Conservation (phyloP, 768 basidiomycete species). For the Omphalotus guepiniiformis region DNA sequence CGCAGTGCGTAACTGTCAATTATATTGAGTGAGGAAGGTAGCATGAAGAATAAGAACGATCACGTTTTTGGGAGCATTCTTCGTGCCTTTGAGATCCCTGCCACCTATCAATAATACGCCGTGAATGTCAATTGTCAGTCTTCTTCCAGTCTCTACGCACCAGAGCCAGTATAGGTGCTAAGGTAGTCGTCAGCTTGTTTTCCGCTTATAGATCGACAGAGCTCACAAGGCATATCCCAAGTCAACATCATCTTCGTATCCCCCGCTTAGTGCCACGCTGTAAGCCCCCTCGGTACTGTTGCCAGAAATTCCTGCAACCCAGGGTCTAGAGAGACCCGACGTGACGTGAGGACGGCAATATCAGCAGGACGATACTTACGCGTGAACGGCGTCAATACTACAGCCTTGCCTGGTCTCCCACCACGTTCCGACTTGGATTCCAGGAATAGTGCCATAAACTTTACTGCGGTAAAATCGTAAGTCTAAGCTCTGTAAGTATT, state of each 20-base stretch:
- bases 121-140: slow-evolving; percentile 88
- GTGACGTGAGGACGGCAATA: slow-evolving; percentile 8
- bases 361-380: slow-evolving; percentile 46
- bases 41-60: slow-evolving; percentile 19
- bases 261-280: slow-evolving; percentile 85
- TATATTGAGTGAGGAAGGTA: neutral
- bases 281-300: slow-evolving; percentile 68
- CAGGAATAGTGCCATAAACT: slow-evolving; percentile 77
- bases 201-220: neutral
- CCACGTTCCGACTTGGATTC: slow-evolving; percentile 74
- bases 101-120: slow-evolving; percentile 61
- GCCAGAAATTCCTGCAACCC: slow-evolving; percentile 78
- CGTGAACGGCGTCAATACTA: slow-evolving; percentile 77
- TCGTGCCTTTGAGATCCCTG: slow-evolving; percentile 83
- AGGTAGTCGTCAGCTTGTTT: neutral
- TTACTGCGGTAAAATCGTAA: slow-evolving; percentile 43
- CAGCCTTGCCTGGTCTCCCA: slow-evolving; percentile 73
- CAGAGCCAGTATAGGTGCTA: slow-evolving; percentile 81
- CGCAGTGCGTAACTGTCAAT: slow-evolving; percentile 55
- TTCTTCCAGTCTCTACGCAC: slow-evolving; percentile 44
- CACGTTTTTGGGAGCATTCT: slow-evolving; percentile 79
- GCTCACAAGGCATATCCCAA: slow-evolving; percentile 79
- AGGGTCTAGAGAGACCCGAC: slow-evolving; percentile 46
- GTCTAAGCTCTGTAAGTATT: neutral
- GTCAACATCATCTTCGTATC: slow-evolving; percentile 84